Conservation (phyloP, 306 rosid genomes). For the Oxytropis ochrocephala region DNA sequence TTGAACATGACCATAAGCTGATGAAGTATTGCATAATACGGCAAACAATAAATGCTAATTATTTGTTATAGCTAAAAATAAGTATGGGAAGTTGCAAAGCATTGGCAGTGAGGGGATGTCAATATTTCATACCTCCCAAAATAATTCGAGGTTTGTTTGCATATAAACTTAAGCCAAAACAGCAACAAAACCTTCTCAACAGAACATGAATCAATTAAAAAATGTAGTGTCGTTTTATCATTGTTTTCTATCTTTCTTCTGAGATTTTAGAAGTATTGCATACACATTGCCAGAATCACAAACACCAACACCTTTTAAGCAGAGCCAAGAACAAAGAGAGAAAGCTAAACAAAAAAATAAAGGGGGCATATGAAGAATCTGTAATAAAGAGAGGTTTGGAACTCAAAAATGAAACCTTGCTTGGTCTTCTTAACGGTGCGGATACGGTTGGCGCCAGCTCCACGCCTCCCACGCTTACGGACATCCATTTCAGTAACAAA, state of each 20-base stretch:
- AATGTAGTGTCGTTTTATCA: not conserved
- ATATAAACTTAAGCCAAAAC: not conserved
- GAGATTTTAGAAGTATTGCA: not conserved
- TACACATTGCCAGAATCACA: not conserved
- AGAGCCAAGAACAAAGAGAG: not conserved
- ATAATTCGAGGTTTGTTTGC: not conserved
- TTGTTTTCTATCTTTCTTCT: not conserved
- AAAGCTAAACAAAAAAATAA: not conserved
- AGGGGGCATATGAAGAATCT: not conserved
- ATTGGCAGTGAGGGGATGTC: not conserved
- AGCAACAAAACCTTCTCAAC: not conserved
- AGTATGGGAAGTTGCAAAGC: not conserved
- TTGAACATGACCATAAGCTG: not conserved
- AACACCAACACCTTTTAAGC: not conserved
- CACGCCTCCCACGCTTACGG: conserved; percentile 65
- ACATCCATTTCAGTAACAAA: conserved; percentile 29
- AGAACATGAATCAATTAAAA: not conserved
- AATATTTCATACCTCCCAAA: not conserved
- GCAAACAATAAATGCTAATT: not conserved
- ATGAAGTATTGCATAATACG: not conserved
- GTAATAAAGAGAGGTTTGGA: not conserved
- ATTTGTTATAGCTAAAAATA: not conserved
- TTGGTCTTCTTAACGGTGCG: conserved; percentile 56
- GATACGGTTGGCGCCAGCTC: conserved; percentile 27
- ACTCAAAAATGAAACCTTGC: conserved; percentile 36